Percentiles rank a stretch among this genome's conserved stretches.
Evolutionary conservation across 2,329 filamentous ascomycete species (phyloP).

Genomic region (Xylariaceae sp.): DNA sequence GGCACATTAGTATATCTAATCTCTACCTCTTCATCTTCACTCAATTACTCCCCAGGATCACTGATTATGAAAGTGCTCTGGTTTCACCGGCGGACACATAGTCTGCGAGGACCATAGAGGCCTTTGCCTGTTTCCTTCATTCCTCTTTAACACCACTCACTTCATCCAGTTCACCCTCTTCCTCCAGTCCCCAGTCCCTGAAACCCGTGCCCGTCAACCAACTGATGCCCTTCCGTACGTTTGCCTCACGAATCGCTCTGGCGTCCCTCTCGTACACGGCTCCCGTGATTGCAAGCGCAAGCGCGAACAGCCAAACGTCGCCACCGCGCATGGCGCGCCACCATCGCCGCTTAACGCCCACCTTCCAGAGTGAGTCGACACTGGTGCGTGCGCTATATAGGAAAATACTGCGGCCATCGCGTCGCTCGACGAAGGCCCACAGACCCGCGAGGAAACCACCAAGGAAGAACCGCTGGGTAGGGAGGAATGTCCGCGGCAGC

Average conservation of each 20-base stretch:
- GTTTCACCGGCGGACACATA: not conserved
- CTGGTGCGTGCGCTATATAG: constrained; percentile 80
- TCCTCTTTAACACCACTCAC: constrained; percentile 25
- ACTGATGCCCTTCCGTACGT: constrained; percentile 74
- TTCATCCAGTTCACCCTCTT: constrained; percentile 53
- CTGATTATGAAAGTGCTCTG: not conserved
- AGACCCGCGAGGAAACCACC: constrained; percentile 85
- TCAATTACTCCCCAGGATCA: constrained; percentile 6
- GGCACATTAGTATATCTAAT: constrained; percentile 11
- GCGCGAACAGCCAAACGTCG: constrained; percentile 83
- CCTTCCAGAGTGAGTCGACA: constrained; percentile 87
- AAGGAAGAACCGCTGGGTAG: constrained; percentile 88
- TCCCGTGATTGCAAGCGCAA: constrained; percentile 79
- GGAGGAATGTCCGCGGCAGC: constrained; percentile 75
- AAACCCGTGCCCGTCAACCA: constrained; percentile 79
- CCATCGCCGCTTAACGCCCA: constrained; percentile 87
- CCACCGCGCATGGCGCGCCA: constrained; percentile 84
- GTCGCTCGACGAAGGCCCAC: constrained; percentile 80
- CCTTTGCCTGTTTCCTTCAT: not conserved
- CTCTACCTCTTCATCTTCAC: not conserved
- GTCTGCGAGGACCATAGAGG: not conserved
- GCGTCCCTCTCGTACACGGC: constrained; percentile 77
- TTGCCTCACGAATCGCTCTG: constrained; percentile 68
- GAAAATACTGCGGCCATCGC: constrained; percentile 71
- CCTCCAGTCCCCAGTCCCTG: constrained; percentile 67